Conservation (phyloP, 192 early-diverging fungal genomes). For the Coemansia sp. region DNA sequence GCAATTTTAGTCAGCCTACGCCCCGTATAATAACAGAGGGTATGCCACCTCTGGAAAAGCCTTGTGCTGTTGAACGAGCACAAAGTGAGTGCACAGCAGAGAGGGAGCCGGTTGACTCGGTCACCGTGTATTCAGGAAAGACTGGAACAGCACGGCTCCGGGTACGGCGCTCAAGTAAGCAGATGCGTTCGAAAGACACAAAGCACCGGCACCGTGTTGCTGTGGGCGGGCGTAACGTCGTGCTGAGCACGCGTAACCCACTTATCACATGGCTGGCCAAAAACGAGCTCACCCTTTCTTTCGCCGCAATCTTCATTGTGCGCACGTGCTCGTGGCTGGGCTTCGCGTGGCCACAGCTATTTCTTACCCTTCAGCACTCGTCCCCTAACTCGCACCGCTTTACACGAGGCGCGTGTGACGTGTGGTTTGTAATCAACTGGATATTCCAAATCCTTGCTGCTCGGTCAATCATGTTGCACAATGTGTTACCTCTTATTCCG, state of each 20-base stretch:
- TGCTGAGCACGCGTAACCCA: slow-evolving; percentile 41
- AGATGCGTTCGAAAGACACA: not conserved
- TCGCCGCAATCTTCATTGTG: slow-evolving; percentile 19
- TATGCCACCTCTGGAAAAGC: slow-evolving; percentile 28
- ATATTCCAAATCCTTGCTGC: slow-evolving; percentile 63
- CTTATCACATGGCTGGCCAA: slow-evolving; percentile 39
- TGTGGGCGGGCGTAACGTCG: slow-evolving; percentile 14
- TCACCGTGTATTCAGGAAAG: slow-evolving; percentile 1
- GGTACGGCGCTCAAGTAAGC: slow-evolving; percentile 10
- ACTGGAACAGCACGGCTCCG: slow-evolving; percentile 14
- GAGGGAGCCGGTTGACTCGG: slow-evolving; percentile 11
- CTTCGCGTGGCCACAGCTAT: slow-evolving; percentile 31
- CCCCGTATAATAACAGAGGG: too few species aligned
- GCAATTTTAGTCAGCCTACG: too few species aligned
- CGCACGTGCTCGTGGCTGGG: slow-evolving; percentile 34
- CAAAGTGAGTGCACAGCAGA: not conserved
- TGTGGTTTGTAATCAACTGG: slow-evolving; percentile 67
- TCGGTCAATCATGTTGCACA: slow-evolving; percentile 59
- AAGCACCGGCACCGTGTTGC: slow-evolving; percentile 6
- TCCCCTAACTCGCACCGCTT: slow-evolving; percentile 10
- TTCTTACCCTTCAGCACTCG: slow-evolving; percentile 37
- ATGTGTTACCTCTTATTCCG: slow-evolving; percentile 29
- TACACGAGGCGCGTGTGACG: slow-evolving; percentile 57
- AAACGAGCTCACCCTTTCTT: slow-evolving; percentile 32
- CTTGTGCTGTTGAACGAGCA: not conserved